These are phyloP conservation scores for Vicia faba DNA, from an alignment of 306 rosid species.

Conservation along the genomic window DNA sequence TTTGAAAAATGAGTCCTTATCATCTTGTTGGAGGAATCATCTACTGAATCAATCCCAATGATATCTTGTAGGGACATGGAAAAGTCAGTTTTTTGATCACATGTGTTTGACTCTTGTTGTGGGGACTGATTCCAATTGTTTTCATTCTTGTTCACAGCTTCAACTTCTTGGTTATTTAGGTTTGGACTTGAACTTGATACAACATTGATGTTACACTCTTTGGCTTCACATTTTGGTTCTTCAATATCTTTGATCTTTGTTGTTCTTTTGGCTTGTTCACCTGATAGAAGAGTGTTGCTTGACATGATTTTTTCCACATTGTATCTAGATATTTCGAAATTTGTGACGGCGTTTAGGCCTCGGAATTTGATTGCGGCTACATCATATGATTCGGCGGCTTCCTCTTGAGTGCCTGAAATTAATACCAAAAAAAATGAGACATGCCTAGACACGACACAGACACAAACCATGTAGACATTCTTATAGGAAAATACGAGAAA, in stretches of 20 bases:
- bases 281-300: conserved; percentile 69
- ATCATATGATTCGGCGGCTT: conserved; percentile 97
- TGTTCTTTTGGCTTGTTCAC: conserved; percentile 67
- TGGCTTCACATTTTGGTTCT: conserved; percentile 45
- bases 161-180: conserved; percentile 35
- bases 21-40: conserved; percentile 44
- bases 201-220: conserved; percentile 30
- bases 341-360: conserved; percentile 79
- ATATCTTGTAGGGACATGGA: conserved; percentile 66
- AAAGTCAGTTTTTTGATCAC: conserved; percentile 45
- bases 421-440: neutral
- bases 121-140: conserved; percentile 46
- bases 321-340: conserved; percentile 75
- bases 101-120: conserved; percentile 42
- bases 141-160: conserved; percentile 27
- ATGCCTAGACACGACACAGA: too few species aligned
- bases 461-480: neutral
- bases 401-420: conserved; percentile 86
- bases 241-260: conserved; percentile 42
- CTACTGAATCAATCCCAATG: conserved; percentile 58
- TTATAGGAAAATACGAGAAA: neutral
- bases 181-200: conserved; percentile 6
- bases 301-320: conserved; percentile 86
- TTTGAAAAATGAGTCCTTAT: conserved; percentile 66
- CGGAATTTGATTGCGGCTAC: conserved; percentile 91